A percentile compares a stretch with the other conserved stretches of the same genome.
These are phyloP conservation scores for Pseudomicrostroma phylloplanum DNA, from an alignment of 1,284 basidiomycete genomes.

Conservation along the genomic window DNA sequence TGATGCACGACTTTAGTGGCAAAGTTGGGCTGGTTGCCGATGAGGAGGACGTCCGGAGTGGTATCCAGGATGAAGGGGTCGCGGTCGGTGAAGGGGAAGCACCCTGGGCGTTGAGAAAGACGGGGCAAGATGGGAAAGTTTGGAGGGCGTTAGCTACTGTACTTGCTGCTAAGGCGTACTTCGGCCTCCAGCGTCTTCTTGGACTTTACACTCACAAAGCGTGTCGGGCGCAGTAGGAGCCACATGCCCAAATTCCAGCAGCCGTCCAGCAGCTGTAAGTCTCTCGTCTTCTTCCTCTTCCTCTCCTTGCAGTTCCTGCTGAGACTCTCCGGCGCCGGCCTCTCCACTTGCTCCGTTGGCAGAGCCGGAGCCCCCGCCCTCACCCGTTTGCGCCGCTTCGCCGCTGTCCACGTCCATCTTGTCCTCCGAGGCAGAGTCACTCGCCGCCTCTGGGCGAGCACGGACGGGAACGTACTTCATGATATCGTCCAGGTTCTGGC, in stretches of 20 bases:
- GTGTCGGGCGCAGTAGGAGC: slow-evolving; percentile 98
- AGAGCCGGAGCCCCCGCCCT: slow-evolving; percentile 30
- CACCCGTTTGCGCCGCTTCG: not conserved
- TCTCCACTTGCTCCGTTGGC: slow-evolving; percentile 2
- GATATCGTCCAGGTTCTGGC: slow-evolving; percentile 90
- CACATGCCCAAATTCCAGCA: slow-evolving; percentile 86
- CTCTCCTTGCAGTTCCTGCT: slow-evolving; percentile 4
- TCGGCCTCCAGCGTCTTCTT: no score
- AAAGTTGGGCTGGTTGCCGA: slow-evolving; percentile 74
- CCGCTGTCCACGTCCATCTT: not conserved
- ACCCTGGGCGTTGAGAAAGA: slow-evolving; percentile 58
- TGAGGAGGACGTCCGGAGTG: slow-evolving; percentile 80
- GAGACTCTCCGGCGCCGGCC: not conserved
- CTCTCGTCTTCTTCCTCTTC: slow-evolving; percentile 17
- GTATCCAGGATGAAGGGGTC: slow-evolving; percentile 84
- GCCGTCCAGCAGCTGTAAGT: slow-evolving; percentile 64
- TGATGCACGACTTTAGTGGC: not conserved
- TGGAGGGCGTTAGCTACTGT: no score
- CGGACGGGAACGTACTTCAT: slow-evolving; percentile 70
- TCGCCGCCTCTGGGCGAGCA: not conserved
- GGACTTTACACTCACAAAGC: slow-evolving; percentile 58
- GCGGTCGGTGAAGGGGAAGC: slow-evolving; percentile 79
- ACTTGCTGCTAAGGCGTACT: no score
- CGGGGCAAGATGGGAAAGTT: not conserved
- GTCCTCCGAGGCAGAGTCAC: not conserved